Evolutionary conservation across 1,284 basidiomycete species (phyloP).

Genomic region (Tylopilus sp.): DNA sequence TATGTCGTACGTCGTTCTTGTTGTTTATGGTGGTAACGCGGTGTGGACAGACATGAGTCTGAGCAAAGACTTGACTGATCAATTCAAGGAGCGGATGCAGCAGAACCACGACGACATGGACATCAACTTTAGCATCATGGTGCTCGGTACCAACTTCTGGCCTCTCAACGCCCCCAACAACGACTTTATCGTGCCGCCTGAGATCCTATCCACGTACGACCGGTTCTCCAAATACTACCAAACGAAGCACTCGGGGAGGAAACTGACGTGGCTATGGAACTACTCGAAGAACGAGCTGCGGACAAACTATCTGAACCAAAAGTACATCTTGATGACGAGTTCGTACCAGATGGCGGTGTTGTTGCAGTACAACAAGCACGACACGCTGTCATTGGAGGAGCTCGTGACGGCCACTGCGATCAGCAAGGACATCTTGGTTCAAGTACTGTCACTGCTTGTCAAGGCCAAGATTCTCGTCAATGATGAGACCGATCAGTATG

Average conservation of each 20-base stretch:
- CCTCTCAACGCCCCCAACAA: constrained; percentile 82
- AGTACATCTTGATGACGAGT: constrained; percentile 95
- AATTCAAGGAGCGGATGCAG: constrained; percentile 93
- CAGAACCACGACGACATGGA: constrained; percentile 83
- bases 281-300: constrained; percentile 95
- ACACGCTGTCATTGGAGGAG: constrained; percentile 81
- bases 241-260: constrained; percentile 91
- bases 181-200: constrained; percentile 87
- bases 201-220: constrained; percentile 86
- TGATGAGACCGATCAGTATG: constrained; percentile 85
- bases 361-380: constrained; percentile 91
- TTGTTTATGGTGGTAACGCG: constrained; percentile 6
- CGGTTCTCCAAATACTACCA: constrained; percentile 94
- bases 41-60: constrained; percentile 80
- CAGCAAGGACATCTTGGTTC: constrained; percentile 79
- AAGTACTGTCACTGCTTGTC: constrained; percentile 79
- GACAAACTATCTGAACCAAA: constrained; percentile 90
- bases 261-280: constrained; percentile 98
- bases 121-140: constrained; percentile 91
- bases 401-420: constrained; percentile 83
- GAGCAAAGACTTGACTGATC: constrained; percentile 94
- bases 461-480: constrained; percentile 90
- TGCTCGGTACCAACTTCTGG: constrained; percentile 97
- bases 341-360: constrained; percentile 96
- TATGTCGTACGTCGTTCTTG: constrained; percentile 34